These are phyloP conservation scores for Arthrinium puccinioides DNA, from an alignment of 2,329 filamentous ascomycete species.

Conservation along the genomic window DNA sequence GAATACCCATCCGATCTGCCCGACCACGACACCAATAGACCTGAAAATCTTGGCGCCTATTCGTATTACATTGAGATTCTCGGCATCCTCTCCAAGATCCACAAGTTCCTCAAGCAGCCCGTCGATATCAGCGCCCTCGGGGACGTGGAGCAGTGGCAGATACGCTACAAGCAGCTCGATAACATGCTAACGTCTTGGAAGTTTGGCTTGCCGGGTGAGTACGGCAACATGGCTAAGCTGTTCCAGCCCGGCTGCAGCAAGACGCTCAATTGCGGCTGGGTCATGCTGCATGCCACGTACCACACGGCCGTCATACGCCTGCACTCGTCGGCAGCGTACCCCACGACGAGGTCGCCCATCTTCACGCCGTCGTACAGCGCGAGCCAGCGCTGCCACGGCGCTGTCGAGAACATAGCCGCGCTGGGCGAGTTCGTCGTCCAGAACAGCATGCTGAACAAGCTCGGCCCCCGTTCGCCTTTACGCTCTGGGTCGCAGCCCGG, in stretches of 20 bases:
- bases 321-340: conserved; percentile 88
- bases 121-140: conserved; percentile 79
- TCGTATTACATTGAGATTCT: conserved; percentile 87
- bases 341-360: conserved; percentile 78
- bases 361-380: conserved; percentile 87
- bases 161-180: conserved; percentile 79
- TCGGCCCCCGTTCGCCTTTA: conserved; percentile 91
- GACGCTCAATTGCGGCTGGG: conserved; percentile 71
- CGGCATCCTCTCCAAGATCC: conserved; percentile 79
- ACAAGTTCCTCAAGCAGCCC: conserved; percentile 80
- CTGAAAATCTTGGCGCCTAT: conserved; percentile 80
- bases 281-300: conserved; percentile 87
- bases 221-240: conserved; percentile 74
- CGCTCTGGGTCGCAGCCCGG: conserved; percentile 84
- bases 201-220: conserved; percentile 73
- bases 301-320: conserved; percentile 85
- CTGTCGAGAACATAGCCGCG: conserved; percentile 75
- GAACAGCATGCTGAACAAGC: conserved; percentile 66
- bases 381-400: conserved; percentile 72
- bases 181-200: conserved; percentile 76
- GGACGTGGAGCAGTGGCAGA: conserved; percentile 86
- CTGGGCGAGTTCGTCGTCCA: conserved; percentile 72
- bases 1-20: conserved; percentile 33
- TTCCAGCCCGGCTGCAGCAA: conserved; percentile 64
- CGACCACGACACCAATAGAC: conserved; percentile 60